Base-by-base conservation (phyloP, 139 green algal species). In the Ostreobium quekettii region DNA sequence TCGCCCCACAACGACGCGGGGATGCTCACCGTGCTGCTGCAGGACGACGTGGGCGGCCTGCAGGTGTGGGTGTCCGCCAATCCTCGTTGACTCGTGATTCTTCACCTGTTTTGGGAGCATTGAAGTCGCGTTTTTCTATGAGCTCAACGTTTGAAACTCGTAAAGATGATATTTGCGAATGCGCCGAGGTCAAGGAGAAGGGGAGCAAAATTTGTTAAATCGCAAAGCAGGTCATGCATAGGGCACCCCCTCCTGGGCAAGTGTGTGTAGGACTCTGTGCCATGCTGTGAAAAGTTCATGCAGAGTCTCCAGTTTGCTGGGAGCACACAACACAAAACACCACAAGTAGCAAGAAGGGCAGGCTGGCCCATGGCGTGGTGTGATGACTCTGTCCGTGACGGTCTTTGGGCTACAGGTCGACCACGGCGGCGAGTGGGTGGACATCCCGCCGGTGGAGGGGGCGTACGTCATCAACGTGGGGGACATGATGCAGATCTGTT, bases 1-100 rank as follows among this genome's bases (percentile, higher is more conserved):
- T 74, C 71, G 15, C 66, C 73, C 22, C 82, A 87, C 70, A 87
- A 78, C 42, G 81, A 87, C 42, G 80, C 80, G 2, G 80, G 82
- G 0, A 83, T 87, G 30, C 59, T 87, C 22, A 87, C 81, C 2
- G 58, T 87, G 15, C 46, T 87, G 47, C 67, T 80, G 28, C 79
- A 85, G 37, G 79, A 83, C 7, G 49, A 81, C 6, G 74, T 83
- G 47, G 32, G 65, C 15, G 79, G 78, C 0, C 75, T 85, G 39
- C 66, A 85, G 76, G 73, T 78, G 48, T n/a, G 60, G 48, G n/a
- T 22, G 7, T 7, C 32, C 30, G 1, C n/a, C n/a, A n/a, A n/a
- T n/a, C n/a, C 32, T 30, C 2, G 5, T 62, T 31, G 36, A 4
- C 53, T 30, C 32, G 19, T 7, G 22, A 5, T 42, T 2, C 7